Percentiles rank a stretch among this genome's conserved stretches.
These are phyloP conservation scores for Torulaspora delbrueckii DNA, from an alignment of 805 yeast genomes.

Conservation along the genomic window DNA sequence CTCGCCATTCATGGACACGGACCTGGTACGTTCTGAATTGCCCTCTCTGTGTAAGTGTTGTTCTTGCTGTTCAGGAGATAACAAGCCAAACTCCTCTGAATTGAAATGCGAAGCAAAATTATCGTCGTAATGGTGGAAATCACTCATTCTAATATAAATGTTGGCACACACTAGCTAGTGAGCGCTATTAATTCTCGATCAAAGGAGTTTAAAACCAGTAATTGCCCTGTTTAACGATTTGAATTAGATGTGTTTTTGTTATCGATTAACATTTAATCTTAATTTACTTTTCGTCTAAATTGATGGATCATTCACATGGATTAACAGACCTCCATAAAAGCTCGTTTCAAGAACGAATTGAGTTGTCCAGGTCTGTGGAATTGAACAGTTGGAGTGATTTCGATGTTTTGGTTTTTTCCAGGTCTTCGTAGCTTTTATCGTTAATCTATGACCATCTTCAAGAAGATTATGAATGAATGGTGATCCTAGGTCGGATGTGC, in stretches of 20 bases:
- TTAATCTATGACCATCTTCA: background rate
- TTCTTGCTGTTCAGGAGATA: slow-evolving; percentile 11
- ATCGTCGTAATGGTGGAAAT: slow-evolving; percentile 11
- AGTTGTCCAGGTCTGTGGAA: no score
- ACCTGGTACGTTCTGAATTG: background rate
- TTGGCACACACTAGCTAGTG: background rate
- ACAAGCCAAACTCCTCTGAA: slow-evolving; percentile 11
- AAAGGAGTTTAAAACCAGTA: background rate
- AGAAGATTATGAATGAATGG: background rate
- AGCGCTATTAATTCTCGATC: no score
- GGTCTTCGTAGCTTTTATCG: background rate
- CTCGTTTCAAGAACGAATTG: background rate
- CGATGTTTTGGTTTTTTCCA: background rate
- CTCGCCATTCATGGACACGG: background rate
- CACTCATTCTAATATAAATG: slow-evolving; percentile 4
- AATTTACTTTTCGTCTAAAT: slow-evolving; percentile 1
- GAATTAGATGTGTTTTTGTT: background rate
- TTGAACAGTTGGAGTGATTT: background rate
- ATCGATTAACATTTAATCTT: background rate
- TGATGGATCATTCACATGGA: background rate
- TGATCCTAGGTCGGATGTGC: background rate
- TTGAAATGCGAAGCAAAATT: slow-evolving; percentile 12
- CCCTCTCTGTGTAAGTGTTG: background rate
- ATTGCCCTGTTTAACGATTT: background rate
- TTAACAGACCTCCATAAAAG: background rate